phyloP scores from a whole-genome alignment of 805 yeast genomes.

The Kazachstania africana region DNA sequence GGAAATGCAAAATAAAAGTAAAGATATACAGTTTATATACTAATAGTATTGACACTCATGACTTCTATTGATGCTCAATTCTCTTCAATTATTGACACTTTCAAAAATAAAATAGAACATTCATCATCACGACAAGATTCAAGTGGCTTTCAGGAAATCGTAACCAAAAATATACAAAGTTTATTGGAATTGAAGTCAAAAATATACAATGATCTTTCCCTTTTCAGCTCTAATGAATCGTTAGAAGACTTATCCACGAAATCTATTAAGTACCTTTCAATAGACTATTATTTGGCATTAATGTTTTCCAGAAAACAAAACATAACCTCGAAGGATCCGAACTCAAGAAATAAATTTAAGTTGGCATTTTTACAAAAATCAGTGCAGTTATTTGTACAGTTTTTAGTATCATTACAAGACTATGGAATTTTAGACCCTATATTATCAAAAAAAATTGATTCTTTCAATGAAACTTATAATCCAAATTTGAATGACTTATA shows the following conservation, averaged over 20 bases:
- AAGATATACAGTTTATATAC: too few relatives aligned
- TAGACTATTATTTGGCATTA: constrained; percentile 48
- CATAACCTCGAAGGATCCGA: constrained; percentile 5
- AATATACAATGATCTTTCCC: constrained; percentile 33
- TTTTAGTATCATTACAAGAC: constrained; percentile 33
- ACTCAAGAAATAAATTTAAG: constrained; percentile 16
- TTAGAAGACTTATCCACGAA: constrained; percentile 57
- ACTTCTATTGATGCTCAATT: too few relatives aligned
- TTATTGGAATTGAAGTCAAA: constrained; percentile 34
- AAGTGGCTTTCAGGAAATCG: constrained; percentile 28
- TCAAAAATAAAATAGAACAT: too few relatives aligned
- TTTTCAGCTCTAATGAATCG: constrained; percentile 64
- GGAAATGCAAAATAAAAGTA: too few relatives aligned
- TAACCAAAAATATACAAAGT: constrained; percentile 30
- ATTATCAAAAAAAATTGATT: constrained; percentile 30
- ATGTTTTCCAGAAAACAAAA: constrained; percentile 22
- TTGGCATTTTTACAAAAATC: constrained; percentile 32
- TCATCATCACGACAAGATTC: constrained; percentile 32
- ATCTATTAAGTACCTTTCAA: constrained; percentile 46
- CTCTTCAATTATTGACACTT: too few relatives aligned
- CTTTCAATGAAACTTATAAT: constrained; percentile 29
- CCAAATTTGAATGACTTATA: constrained; percentile 30
- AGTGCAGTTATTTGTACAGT: constrained; percentile 34
- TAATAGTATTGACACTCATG: too few relatives aligned
- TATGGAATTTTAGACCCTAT: constrained; percentile 32